phyloP scores from a whole-genome alignment of 495 filamentous ascomycete species.

The Jackrogersella multiformis region DNA sequence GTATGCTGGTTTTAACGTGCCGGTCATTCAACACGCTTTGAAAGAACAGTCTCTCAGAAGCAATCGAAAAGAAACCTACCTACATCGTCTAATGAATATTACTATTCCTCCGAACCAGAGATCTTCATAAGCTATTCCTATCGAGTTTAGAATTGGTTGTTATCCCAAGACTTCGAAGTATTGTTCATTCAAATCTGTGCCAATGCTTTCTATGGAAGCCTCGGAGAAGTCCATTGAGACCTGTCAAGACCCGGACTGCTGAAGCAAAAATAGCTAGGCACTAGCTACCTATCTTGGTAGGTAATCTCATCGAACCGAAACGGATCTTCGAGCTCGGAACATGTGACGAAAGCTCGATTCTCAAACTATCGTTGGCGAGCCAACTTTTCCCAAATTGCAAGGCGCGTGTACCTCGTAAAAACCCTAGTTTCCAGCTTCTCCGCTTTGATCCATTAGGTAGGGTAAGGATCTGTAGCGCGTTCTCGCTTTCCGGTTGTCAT shows the following conservation, averaged over 20 bases:
- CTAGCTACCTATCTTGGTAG: constrained; percentile 3
- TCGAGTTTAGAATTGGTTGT: background rate
- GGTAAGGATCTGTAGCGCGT: constrained; percentile 35
- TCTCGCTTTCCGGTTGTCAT: constrained; percentile 43
- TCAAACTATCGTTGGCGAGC: constrained; percentile 16
- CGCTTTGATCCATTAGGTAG: constrained; percentile 29
- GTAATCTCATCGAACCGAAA: constrained; percentile 17
- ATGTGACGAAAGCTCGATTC: constrained; percentile 30
- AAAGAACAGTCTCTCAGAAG: background rate
- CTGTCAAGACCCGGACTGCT: constrained; percentile 11
- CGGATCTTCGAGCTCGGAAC: constrained; percentile 16
- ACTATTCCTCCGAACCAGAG: background rate
- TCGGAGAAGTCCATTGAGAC: background rate
- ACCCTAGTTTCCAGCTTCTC: constrained; percentile 27
- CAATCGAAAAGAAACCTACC: background rate
- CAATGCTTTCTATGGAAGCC: constrained; percentile 5
- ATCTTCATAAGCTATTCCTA: background rate
- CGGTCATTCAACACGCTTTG: background rate
- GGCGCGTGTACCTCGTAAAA: constrained; percentile 34
- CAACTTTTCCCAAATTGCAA: constrained; percentile 25
- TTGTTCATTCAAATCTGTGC: background rate
- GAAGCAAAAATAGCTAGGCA: background rate
- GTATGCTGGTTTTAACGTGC: background rate
- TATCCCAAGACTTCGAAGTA: background rate
- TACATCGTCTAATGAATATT: background rate